phyloP scores from a whole-genome alignment of 306 rosid species.

The Begonia loranthoides region DNA sequence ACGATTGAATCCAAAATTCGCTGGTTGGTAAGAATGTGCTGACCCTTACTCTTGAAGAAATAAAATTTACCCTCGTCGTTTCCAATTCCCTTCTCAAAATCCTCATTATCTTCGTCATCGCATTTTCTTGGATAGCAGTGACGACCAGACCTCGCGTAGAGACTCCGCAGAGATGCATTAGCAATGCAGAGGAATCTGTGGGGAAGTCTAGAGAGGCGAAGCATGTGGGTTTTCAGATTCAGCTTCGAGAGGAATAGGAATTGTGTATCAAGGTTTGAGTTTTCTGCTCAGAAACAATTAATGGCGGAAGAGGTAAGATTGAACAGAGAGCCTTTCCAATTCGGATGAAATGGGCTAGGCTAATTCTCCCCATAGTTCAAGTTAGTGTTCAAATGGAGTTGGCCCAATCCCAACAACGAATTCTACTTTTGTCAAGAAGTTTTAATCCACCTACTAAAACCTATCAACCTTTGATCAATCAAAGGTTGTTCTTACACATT shows the following conservation, averaged over 20 bases:
- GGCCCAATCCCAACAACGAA: too few species aligned
- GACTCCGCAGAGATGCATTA: constrained; percentile 12
- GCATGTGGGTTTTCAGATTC: constrained; percentile 17
- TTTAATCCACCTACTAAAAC: too few species aligned
- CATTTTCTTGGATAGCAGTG: constrained; percentile 10
- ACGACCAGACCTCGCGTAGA: constrained; percentile 15
- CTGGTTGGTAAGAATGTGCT: constrained; percentile 72
- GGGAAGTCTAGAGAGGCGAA: constrained; percentile 18
- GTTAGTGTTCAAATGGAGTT: too few species aligned
- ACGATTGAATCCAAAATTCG: constrained; percentile 57
- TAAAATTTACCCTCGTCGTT: constrained; percentile 14
- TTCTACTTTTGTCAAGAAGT: too few species aligned
- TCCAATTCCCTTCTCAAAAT: constrained; percentile 8
- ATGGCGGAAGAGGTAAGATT: not conserved
- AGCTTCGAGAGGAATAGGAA: too few species aligned
- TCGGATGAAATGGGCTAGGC: not conserved
- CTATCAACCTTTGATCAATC: too few species aligned
- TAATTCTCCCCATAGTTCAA: too few species aligned
- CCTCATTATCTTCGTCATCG: constrained; percentile 3
- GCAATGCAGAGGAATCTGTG: constrained; percentile 8
- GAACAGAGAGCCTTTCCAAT: not conserved
- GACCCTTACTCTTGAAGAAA: constrained; percentile 66
- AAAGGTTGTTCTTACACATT: too few species aligned
- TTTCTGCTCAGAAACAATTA: not conserved
- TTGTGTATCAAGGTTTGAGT: not conserved